phyloP scores from a whole-genome alignment of 2,329 filamentous ascomycete genomes.

The Aspergillus transmontanensis region DNA sequence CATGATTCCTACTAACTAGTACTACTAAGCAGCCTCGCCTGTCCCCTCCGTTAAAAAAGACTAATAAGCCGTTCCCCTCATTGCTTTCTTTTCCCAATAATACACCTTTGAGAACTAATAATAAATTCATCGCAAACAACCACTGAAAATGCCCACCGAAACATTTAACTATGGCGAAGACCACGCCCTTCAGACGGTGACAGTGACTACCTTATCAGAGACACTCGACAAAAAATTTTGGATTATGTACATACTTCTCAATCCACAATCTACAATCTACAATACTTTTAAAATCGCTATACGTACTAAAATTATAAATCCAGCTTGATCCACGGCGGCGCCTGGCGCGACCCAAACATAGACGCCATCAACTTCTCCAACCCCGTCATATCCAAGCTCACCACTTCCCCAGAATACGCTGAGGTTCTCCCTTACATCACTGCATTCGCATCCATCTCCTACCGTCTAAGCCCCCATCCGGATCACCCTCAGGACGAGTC shows the following conservation, averaged over 20 bases:
- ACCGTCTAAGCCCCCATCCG: constrained; percentile 49
- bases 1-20: not conserved
- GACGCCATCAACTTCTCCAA: constrained; percentile 38
- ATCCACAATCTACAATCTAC: not conserved
- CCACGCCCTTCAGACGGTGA: constrained; percentile 37
- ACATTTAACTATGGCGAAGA: constrained; percentile 31
- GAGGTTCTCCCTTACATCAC: constrained; percentile 30
- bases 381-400: constrained; percentile 37
- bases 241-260: constrained; percentile 34
- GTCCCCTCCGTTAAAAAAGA: not conserved
- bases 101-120: not conserved
- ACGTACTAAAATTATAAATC: not conserved
- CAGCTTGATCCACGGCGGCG: constrained; percentile 53
- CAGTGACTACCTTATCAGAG: constrained; percentile 28
- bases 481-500: constrained; percentile 39
- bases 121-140: not conserved
- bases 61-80: not conserved
- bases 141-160: constrained; percentile 15
- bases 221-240: constrained; percentile 34
- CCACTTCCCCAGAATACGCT: constrained; percentile 21
- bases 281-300: not conserved
- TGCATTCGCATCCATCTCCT: constrained; percentile 49
- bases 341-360: constrained; percentile 50
- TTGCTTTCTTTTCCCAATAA: not conserved
- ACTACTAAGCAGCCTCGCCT: not conserved